phyloP scores from a whole-genome alignment of 2,329 filamentous ascomycete species.

The Phaeosphaeriaceae sp. region DNA sequence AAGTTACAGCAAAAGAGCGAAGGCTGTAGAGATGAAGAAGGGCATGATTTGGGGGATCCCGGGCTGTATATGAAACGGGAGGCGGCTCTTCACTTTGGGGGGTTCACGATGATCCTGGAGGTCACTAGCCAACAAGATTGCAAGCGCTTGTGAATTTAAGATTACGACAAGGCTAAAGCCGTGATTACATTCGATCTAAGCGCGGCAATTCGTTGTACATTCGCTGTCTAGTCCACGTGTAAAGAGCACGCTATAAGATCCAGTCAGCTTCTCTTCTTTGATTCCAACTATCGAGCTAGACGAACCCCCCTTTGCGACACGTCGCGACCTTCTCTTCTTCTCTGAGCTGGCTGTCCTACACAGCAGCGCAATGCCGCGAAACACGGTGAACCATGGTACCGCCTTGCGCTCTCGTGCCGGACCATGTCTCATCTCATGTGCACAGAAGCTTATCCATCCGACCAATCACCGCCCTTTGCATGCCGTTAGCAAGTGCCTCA shows the following conservation, averaged over 20 bases:
- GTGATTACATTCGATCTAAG: constrained; percentile 16
- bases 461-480: constrained; percentile 28
- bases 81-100: constrained; percentile 16
- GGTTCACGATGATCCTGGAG: constrained; percentile 23
- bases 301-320: too few relatives aligned
- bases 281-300: too few relatives aligned
- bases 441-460: constrained; percentile 25
- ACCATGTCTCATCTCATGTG: constrained; percentile 29
- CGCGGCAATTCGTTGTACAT: constrained; percentile 15
- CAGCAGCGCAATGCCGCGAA: too few relatives aligned
- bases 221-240: neutral
- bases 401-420: constrained; percentile 9
- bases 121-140: constrained; percentile 27
- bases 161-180: constrained; percentile 23
- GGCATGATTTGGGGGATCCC: constrained; percentile 20
- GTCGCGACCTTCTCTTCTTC: too few relatives aligned
- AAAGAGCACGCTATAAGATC: neutral
- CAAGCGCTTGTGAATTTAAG: constrained; percentile 16
- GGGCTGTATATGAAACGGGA: constrained; percentile 36
- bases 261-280: too few relatives aligned
- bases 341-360: neutral
- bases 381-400: neutral
- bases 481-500: constrained; percentile 20
- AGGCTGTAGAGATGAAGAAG: constrained; percentile 24
- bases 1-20: constrained; percentile 25